These are phyloP conservation scores for Rubia tinctorum DNA, from an alignment of 305 asterid species.

Conservation along the genomic window DNA sequence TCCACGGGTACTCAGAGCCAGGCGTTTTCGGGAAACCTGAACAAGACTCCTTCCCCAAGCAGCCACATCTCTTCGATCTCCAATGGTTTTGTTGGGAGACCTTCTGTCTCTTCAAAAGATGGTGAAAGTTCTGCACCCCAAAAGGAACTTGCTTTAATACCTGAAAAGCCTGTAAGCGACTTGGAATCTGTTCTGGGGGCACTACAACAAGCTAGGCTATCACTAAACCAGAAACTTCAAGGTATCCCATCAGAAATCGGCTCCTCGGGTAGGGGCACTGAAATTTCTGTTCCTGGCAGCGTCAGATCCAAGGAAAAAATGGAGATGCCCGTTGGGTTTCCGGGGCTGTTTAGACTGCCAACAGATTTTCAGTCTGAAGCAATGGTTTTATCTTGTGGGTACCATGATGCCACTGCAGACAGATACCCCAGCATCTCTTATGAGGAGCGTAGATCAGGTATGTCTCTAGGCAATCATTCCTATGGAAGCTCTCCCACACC, in stretches of 20 bases:
- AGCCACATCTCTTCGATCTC: constrained; percentile 17
- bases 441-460: constrained; percentile 33
- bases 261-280: constrained; percentile 19
- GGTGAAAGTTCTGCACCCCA: constrained; percentile 27
- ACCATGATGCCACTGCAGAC: constrained; percentile 25
- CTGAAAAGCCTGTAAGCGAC: constrained; percentile 35
- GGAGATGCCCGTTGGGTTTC: constrained; percentile 44
- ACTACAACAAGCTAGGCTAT: constrained; percentile 63
- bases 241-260: constrained; percentile 22
- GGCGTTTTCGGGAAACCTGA: constrained; percentile 26
- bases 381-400: constrained; percentile 24
- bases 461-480: constrained; percentile 25
- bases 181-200: constrained; percentile 64
- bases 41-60: constrained; percentile 19
- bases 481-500: constrained; percentile 24
- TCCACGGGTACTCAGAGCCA: constrained; percentile 30
- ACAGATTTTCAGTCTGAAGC: constrained; percentile 46
- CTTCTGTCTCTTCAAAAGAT: constrained; percentile 21
- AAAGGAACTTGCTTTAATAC: constrained; percentile 43
- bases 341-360: constrained; percentile 79
- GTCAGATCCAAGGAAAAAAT: constrained; percentile 25
- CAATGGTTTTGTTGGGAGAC: constrained; percentile 16
- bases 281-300: constrained; percentile 31
- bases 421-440: constrained; percentile 30
- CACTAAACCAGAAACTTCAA: constrained; percentile 49